Evolutionary conservation across 2,329 filamentous ascomycete genomes (phyloP).

Genomic region (Sarocladium oryzae): DNA sequence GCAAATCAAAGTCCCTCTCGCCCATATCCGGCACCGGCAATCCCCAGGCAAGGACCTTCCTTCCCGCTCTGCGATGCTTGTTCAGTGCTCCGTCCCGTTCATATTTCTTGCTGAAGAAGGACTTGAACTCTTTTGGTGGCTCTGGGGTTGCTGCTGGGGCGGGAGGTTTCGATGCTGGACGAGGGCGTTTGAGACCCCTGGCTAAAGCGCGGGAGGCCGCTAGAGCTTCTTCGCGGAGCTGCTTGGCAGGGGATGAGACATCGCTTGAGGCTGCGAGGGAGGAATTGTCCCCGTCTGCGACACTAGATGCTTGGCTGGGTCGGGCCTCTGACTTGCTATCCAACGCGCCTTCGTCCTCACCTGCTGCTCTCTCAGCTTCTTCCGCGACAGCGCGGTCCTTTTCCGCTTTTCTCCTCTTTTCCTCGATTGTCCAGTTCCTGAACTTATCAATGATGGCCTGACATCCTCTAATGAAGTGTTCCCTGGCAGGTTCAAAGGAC

Average conservation of each 20-base stretch:
- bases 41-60: constrained; percentile 74
- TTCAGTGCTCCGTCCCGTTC: constrained; percentile 75
- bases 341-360: constrained; percentile 25
- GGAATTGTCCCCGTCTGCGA: constrained; percentile 35
- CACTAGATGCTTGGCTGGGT: not conserved
- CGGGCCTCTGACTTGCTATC: constrained; percentile 16
- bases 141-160: constrained; percentile 22
- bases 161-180: constrained; percentile 13
- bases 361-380: constrained; percentile 22
- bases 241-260: constrained; percentile 48
- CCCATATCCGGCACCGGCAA: constrained; percentile 67
- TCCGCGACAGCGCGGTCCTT: constrained; percentile 52
- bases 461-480: constrained; percentile 80
- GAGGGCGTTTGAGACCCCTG: not conserved
- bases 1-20: constrained; percentile 68
- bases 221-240: constrained; percentile 67
- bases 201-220: constrained; percentile 24
- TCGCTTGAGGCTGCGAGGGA: constrained; percentile 53
- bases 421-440: constrained; percentile 78
- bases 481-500: constrained; percentile 76
- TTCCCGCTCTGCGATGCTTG: constrained; percentile 60
- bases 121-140: constrained; percentile 62
- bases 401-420: constrained; percentile 73
- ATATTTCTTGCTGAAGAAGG: constrained; percentile 77
- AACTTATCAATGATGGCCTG: constrained; percentile 82